Evolutionary conservation across 805 yeast species (phyloP).

Genomic region (Lipomyces japonicus): DNA sequence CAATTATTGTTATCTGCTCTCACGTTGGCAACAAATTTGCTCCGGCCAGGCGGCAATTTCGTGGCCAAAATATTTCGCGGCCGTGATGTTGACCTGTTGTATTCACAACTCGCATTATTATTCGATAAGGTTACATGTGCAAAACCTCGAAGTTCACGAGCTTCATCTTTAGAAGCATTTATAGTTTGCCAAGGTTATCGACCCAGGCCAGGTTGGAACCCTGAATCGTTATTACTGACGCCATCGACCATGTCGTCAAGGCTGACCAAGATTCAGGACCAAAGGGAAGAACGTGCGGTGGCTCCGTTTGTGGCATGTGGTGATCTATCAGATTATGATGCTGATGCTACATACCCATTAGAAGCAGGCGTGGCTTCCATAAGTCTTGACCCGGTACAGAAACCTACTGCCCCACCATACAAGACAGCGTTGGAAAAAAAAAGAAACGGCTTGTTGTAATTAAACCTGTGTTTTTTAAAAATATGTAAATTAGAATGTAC

Average conservation of each 20-base stretch:
- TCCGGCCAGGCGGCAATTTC: conserved; percentile 86
- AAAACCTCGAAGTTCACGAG: conserved; percentile 92
- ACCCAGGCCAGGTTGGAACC: conserved; percentile 83
- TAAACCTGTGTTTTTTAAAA: neutral
- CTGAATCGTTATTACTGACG: conserved; percentile 37
- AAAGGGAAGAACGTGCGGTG: conserved; percentile 59
- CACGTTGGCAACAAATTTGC: conserved; percentile 82
- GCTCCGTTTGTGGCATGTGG: conserved; percentile 98
- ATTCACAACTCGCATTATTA: conserved; percentile 83
- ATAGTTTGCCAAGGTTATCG: conserved; percentile 85
- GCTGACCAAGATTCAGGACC: neutral
- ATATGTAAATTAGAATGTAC: neutral
- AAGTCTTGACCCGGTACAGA: conserved; percentile 86
- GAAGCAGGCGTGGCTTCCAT: conserved; percentile 41
- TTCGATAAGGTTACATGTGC: conserved; percentile 91
- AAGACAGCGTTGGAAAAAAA: conserved; percentile 73
- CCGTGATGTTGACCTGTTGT: conserved; percentile 87
- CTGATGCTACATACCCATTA: conserved; percentile 84
- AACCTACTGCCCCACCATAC: conserved; percentile 96
- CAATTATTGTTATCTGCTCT: conserved; percentile 88
- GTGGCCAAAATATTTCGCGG: conserved; percentile 97
- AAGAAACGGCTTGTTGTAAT: conserved; percentile 32
- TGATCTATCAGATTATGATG: conserved; percentile 78
- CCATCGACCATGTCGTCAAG: conserved; percentile 2
- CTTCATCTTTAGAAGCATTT: conserved; percentile 90